Evolutionary conservation across 2,329 filamentous ascomycete species (phyloP), one percentile per base, ranked within the genome.

Genomic region (Berkeleyomyces basicola): DNA sequence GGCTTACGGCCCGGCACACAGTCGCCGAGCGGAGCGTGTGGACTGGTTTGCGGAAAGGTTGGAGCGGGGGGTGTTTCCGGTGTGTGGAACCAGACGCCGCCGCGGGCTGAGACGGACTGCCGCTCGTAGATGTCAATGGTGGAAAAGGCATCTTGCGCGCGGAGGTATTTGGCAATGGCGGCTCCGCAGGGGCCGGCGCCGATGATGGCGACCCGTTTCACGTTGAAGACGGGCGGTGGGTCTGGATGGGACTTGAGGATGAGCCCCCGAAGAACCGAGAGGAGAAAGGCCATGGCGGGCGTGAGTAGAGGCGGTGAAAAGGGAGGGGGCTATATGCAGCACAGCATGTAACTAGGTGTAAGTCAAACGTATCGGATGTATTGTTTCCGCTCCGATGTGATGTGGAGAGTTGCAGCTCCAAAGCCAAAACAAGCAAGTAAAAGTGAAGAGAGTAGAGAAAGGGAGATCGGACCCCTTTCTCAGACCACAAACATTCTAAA

Each of bases 61-160:
- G 70, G 79, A 65, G 70, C 75, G 67, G 67, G 79, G 66, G 70
- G 77, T 62, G 72, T 78, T 65, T 71, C 73, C 37, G 77, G 75
- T 66, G 79, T 84, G 72, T 95, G 90, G 69, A 90, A 86, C 92
- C 92, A 97, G 7, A 93, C 82, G 1, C 93, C 92, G 63, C 90
- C 92, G 5, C 87, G 81, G 40, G 65, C 65, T 16, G 44, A 46
- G 58, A 82, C 79, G 53, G 79, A 76, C 67, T 90, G 84, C 72
- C 96, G 89, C 73, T 97, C 93, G 69, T 87, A 95, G 46, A 96
- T 73, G 65, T 84, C 81, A 65, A 97, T 84, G 39, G 77, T 79
- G 10, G 83, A 74, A 69, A 93, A 93, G 1, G 71, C 67, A 44
- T 76, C 69, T 78, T 86, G 90, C 0, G 86, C 88, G 9, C 81